Base-by-base conservation (phyloP, 768 basidiomycete species). In the Kockovaella imperatae region DNA sequence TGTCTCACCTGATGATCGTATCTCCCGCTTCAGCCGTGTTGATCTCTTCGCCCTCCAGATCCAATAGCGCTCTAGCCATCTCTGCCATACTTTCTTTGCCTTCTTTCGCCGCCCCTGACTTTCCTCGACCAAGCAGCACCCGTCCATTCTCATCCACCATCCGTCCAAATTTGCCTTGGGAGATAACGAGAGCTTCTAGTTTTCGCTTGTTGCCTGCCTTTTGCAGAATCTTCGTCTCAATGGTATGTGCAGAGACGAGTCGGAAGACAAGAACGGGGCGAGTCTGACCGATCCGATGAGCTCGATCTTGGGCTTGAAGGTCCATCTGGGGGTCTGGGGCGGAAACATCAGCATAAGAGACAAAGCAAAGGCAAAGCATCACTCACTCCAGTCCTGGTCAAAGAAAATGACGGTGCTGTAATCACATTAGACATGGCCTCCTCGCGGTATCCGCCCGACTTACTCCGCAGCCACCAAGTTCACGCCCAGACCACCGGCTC, bases 401-500 rank as follows among this genome's bases (percentile, higher is more conserved):
- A 88, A 91, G 71, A 95, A 87, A 49, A 95, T 87, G 48, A 95
- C 89, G 0, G 88, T 90, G 39, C 61, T 63, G 21, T 11, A 10
- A 20, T 21, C 21, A 40, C 11, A 40, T 21, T 40, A 10, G 38
- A 18, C 21, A 15, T 47, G n/a, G 25, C 25, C 30, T 24, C 42
- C 5, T 30, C 17, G 42, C 21, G 36, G 23, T 13, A 5, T n/a
- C n/a, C n/a, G n/a, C n/a, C n/a, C 21, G 42, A 57, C 62, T 60
- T 30, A 64, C 61, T 71, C 69, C 5, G 69, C 69, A 17, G 65
- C 58, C 24, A 71, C 69, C 14, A 71, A 51, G 74, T 99, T 99
- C 77, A 99, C 95, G 41, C 95, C 95, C 26, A 99, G 79, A 15
- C 95, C 95, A 43, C 95, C 95, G 29, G 95, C 95, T 55, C 95